Conservation (phyloP, 2,329 filamentous ascomycete species). For the Xylariales sp. region DNA sequence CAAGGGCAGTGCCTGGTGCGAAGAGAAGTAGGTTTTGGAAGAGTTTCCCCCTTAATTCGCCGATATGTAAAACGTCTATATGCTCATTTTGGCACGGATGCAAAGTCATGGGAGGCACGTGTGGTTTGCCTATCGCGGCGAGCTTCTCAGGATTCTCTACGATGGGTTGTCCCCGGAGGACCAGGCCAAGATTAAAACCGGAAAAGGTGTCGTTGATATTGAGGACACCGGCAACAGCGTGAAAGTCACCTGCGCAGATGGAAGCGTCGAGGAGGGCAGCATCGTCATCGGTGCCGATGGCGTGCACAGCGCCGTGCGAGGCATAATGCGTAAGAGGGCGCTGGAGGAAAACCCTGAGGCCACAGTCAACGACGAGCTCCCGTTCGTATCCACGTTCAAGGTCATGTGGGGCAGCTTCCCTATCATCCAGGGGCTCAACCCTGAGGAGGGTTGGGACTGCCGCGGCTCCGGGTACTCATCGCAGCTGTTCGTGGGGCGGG, state of each 20-base stretch:
- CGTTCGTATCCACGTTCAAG: neutral
- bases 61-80: no score
- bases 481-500: constrained; percentile 3
- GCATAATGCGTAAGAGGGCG: neutral
- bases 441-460: neutral
- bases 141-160: neutral
- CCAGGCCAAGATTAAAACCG: neutral
- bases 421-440: neutral
- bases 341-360: neutral
- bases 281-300: no score
- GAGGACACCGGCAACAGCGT: neutral
- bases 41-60: no score
- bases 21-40: neutral
- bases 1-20: neutral
- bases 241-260: constrained; percentile 1
- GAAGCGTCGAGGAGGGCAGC: neutral
- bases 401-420: neutral
- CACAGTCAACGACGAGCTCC: neutral
- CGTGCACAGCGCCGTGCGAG: no score
- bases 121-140: neutral
- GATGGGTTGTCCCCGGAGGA: neutral
- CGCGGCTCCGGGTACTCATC: constrained; percentile 1
- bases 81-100: neutral
- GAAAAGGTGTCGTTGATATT: constrained; percentile 1
- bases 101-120: neutral